These are phyloP conservation scores for Bathelium albidoporum DNA, from an alignment of 495 filamentous ascomycete species.

Conservation along the genomic window DNA sequence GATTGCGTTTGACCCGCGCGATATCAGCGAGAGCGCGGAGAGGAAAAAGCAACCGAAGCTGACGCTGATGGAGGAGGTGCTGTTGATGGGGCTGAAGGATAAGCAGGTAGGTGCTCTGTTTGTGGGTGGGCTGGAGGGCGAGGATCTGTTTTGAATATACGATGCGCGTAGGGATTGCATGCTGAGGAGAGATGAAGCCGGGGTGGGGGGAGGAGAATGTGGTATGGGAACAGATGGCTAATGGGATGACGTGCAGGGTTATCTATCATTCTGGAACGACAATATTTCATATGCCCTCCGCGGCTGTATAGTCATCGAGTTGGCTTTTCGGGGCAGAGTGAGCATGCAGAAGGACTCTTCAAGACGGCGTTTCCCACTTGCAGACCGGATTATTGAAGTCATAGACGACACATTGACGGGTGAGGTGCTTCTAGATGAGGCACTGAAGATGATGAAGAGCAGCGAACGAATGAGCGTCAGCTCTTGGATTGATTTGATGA, in stretches of 20 bases:
- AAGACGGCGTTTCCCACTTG: slow-evolving; percentile 79
- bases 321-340: slow-evolving; percentile 90
- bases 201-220: no score
- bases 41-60: slow-evolving; percentile 95
- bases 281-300: slow-evolving; percentile 97
- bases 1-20: slow-evolving; percentile 93
- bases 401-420: slow-evolving; percentile 94
- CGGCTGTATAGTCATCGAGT: slow-evolving; percentile 94
- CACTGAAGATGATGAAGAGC: slow-evolving; percentile 99
- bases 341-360: slow-evolving; percentile 98
- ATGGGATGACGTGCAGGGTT: slow-evolving; percentile 51
- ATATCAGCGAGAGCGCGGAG: slow-evolving; percentile 95
- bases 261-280: slow-evolving; percentile 99
- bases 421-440: slow-evolving; percentile 94
- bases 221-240: slow-evolving; percentile 4
- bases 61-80: slow-evolving; percentile 95
- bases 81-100: slow-evolving; percentile 91
- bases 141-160: not conserved
- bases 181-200: no score
- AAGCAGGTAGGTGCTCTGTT: slow-evolving; percentile 63
- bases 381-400: slow-evolving; percentile 90
- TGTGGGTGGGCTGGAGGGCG: slow-evolving; percentile 1
- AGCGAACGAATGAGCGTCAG: slow-evolving; percentile 99
- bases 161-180: no score
- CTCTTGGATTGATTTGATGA: slow-evolving; percentile 97